phyloP scores from a whole-genome alignment of 768 basidiomycete species.

The Naganishia friedmannii region DNA sequence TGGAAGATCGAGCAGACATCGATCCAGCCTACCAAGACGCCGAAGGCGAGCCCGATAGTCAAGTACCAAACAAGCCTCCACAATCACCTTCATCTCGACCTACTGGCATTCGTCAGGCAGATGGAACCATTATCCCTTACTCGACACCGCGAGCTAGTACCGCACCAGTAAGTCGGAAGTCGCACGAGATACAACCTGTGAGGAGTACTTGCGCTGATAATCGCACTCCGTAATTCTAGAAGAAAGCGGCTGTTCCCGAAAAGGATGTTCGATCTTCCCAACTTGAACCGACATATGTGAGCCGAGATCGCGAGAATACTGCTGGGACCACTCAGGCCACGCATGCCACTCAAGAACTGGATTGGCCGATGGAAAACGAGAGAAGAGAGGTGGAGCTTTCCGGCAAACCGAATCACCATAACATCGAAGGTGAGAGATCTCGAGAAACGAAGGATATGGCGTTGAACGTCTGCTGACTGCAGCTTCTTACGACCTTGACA shows the following conservation, averaged over 20 bases:
- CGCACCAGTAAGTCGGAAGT: not conserved
- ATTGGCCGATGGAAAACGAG: conserved; percentile 10
- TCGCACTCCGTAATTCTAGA: too few species aligned
- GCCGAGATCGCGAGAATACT: conserved; percentile 6
- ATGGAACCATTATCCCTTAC: conserved; percentile 22
- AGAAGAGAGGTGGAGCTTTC: not conserved
- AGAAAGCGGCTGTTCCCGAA: not conserved
- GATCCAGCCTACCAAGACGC: conserved; percentile 33
- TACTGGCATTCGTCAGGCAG: conserved; percentile 14
- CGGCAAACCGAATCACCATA: not conserved
- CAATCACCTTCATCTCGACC: conserved; percentile 3
- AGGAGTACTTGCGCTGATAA: not conserved
- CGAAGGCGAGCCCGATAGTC: conserved; percentile 28
- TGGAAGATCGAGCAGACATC: conserved; percentile 28
- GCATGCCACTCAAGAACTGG: not conserved
- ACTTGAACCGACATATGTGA: conserved; percentile 19
- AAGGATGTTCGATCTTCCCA: conserved; percentile 13
- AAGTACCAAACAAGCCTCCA: not conserved
- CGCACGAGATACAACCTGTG: not conserved
- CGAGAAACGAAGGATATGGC: not conserved
- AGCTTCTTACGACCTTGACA: not conserved
- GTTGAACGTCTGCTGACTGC: not conserved
- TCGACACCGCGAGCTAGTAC: not conserved
- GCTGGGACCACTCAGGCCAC: not conserved
- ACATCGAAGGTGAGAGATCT: not conserved